A percentile compares a stretch with the other conserved stretches of the same genome.
Evolutionary conservation across 2,329 filamentous ascomycete species (phyloP).

Genomic region (Exophiala bonariae): DNA sequence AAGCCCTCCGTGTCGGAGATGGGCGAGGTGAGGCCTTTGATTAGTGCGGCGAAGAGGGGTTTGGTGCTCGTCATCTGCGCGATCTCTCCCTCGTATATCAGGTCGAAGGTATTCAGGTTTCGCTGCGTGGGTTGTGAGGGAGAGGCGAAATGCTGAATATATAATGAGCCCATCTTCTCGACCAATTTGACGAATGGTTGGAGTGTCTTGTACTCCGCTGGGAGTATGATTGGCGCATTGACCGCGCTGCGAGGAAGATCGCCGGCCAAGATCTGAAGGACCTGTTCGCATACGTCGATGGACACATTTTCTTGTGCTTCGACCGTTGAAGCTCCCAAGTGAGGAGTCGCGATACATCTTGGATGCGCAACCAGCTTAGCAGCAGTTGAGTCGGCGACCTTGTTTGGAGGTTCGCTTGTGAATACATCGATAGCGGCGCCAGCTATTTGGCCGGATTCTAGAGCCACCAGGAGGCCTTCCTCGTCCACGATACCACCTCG

Average conservation of each 20-base stretch:
- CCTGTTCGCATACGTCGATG: conserved; percentile 79
- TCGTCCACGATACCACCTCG: conserved; percentile 81
- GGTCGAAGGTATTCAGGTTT: conserved; percentile 63
- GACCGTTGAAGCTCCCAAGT: conserved; percentile 75
- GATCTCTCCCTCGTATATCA: conserved; percentile 75
- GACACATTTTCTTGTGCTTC: conserved; percentile 85
- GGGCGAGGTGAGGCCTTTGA: conserved; percentile 71
- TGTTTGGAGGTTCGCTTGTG: conserved; percentile 69
- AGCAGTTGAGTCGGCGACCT: conserved; percentile 59
- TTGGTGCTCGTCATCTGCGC: conserved; percentile 72
- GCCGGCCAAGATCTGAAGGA: conserved; percentile 70
- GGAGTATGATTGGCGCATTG: conserved; percentile 78
- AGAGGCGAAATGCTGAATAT: conserved; percentile 70
- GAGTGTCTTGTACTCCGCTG: conserved; percentile 75
- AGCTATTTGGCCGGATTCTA: conserved; percentile 70
- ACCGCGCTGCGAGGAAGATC: conserved; percentile 74
- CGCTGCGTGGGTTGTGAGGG: conserved; percentile 51
- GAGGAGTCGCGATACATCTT: conserved; percentile 74
- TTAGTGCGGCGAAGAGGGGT: conserved; percentile 73
- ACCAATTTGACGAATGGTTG: conserved; percentile 75
- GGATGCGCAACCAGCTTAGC: conserved; percentile 66
- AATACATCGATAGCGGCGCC: conserved; percentile 81
- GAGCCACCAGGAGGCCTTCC: conserved; percentile 65
- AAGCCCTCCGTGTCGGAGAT: conserved; percentile 66
- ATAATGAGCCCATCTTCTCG: conserved; percentile 76